Evolutionary conservation across 2,329 filamentous ascomycete species (phyloP), one percentile per base, ranked within the genome.

Genomic region (Colletotrichum musicola): DNA sequence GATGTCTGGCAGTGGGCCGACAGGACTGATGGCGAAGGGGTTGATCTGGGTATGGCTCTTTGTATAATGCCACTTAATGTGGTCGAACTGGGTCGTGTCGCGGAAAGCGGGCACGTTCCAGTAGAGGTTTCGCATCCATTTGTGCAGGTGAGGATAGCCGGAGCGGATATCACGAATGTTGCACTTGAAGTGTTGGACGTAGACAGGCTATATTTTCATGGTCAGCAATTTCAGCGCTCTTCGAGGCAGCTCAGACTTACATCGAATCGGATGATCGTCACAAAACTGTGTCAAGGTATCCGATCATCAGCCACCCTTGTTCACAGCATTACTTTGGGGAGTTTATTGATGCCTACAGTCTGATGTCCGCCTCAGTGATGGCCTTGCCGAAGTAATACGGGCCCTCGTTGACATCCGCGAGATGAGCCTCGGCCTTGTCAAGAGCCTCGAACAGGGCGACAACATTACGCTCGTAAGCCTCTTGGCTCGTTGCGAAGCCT

Each of bases 111-210:
- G 84, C 25, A 89, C 79, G 73, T 91, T 91, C 94, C 94, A 97
- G 83, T 97, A 98, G 74, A 97, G 82, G 75, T 91, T 87, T 63
- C 93, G 86, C 81, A 97, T 80, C 94, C 95, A 98, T 68, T 82
- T 83, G 82, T 98, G 93, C 67, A 97, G 82, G 58, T 86, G 83
- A 30, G 95, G 95, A 78, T 96, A 98, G 2, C 94, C 94, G 7
- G 88, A 91, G 49, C 94, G 87, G 76, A 97, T 95, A 79, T 97
- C 94, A 25, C 91, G 87, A 69, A 97, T 83, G 81, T 97, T 97
- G 83, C 92, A 95, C 81, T 92, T 92, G 85, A 95, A 95, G 80
- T 95, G 92, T 81, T 96, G 93, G 61, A 97, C 92, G 76, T 97
- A 97, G 74, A 93, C 92, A 35, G 86, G 84, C 80, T 85, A 59